Conservation (phyloP, 2,329 filamentous ascomycete species). For the Verticillium zaregamsianum region DNA sequence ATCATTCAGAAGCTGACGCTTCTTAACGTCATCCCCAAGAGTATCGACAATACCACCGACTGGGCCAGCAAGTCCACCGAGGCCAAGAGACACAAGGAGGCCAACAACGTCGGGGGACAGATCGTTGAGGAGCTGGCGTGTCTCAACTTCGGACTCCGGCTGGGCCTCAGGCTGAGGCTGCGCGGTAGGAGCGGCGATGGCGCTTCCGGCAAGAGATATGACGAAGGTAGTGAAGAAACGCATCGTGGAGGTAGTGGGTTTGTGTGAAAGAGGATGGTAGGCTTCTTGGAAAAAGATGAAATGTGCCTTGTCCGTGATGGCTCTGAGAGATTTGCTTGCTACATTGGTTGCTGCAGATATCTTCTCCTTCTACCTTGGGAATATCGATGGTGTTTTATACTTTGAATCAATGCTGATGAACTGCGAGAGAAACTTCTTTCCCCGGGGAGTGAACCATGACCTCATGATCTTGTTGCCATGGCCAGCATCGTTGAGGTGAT, state of each 20-base stretch:
- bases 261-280: background rate
- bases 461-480: too few relatives aligned
- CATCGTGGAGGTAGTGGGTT: background rate
- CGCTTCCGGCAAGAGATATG: background rate
- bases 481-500: too few relatives aligned
- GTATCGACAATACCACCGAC: background rate
- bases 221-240: background rate
- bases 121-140: background rate
- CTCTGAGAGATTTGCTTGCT: background rate
- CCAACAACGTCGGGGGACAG: background rate
- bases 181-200: background rate
- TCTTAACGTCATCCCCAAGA: background rate
- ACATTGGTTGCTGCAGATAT: too few relatives aligned
- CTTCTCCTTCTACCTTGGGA: too few relatives aligned
- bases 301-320: too few relatives aligned
- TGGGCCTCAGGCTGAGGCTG: constrained; percentile 1
- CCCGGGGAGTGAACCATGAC: too few relatives aligned
- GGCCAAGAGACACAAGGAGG: background rate
- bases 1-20: background rate
- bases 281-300: too few relatives aligned
- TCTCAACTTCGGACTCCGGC: background rate
- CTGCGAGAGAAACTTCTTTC: too few relatives aligned
- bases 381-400: too few relatives aligned
- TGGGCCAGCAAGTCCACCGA: background rate
- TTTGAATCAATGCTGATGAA: too few relatives aligned